Conservation (phyloP, 2,329 filamentous ascomycete species). For the Colletotrichum liriopes region DNA sequence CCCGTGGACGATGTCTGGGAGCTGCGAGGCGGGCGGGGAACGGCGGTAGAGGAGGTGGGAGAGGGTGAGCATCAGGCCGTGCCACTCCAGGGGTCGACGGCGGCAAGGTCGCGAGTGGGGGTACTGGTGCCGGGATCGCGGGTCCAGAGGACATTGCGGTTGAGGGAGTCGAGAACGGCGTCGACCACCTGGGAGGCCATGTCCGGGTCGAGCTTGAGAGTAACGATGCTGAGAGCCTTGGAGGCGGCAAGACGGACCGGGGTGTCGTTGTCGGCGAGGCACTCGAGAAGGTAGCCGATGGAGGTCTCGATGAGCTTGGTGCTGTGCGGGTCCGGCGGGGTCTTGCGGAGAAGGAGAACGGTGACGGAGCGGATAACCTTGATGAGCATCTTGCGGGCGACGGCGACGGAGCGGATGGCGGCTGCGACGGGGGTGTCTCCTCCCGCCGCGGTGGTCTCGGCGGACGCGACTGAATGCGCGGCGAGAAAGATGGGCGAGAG, state of each 20-base stretch:
- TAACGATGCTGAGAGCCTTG: constrained; percentile 91
- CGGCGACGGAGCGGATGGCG: constrained; percentile 78
- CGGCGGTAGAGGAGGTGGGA: constrained; percentile 89
- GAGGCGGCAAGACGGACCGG: constrained; percentile 92
- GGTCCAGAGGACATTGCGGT: constrained; percentile 70
- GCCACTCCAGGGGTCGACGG: constrained; percentile 89
- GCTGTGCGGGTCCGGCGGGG: constrained; percentile 55
- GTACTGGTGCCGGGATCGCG: constrained; percentile 55
- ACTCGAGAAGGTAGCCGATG: constrained; percentile 85
- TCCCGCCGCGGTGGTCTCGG: constrained; percentile 48
- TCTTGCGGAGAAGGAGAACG: constrained; percentile 74
- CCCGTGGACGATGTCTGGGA: constrained; percentile 82
- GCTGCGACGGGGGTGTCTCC: constrained; percentile 63
- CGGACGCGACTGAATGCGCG: constrained; percentile 72
- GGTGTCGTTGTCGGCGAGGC: constrained; percentile 88
- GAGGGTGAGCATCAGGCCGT: constrained; percentile 90
- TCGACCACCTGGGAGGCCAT: constrained; percentile 92
- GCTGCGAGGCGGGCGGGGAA: constrained; percentile 79
- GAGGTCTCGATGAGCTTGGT: constrained; percentile 80
- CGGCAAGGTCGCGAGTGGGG: constrained; percentile 73
- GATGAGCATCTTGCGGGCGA: constrained; percentile 85
- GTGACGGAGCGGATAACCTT: constrained; percentile 87
- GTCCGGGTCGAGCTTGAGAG: constrained; percentile 82
- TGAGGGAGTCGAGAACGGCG: constrained; percentile 82
- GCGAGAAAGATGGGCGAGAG: constrained; percentile 77